Conservation (phyloP, 768 basidiomycete species). For the Termitomyces sp. region DNA sequence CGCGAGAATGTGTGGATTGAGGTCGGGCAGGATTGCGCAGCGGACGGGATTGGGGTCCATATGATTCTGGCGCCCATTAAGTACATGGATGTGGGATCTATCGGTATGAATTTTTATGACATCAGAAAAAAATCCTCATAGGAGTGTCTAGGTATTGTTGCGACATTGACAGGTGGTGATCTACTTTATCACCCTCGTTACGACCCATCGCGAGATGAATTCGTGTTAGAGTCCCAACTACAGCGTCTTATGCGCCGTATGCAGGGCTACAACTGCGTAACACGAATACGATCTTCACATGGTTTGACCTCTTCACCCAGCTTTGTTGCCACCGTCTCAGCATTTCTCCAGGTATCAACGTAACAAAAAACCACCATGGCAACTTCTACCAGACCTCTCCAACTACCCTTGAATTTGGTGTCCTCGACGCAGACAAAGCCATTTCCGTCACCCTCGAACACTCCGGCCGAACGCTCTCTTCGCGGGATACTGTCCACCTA, state of each 20-base stretch:
- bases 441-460: constrained; percentile 75
- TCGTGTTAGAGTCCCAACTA: constrained; percentile 70
- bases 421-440: constrained; percentile 77
- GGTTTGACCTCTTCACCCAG: constrained; percentile 40
- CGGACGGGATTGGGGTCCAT: constrained; percentile 86
- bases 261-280: constrained; percentile 73
- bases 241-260: constrained; percentile 60
- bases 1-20: constrained; percentile 77
- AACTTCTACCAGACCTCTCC: constrained; percentile 64
- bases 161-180: constrained; percentile 82
- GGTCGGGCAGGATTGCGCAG: constrained; percentile 83
- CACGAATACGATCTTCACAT: constrained; percentile 80
- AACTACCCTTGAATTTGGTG: constrained; percentile 75
- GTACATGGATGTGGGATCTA: constrained; percentile 82
- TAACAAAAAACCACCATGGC: constrained; percentile 57
- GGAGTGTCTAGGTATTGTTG: constrained; percentile 46
- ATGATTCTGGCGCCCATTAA: constrained; percentile 79
- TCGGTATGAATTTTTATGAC: constrained; percentile 43
- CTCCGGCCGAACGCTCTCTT: constrained; percentile 53
- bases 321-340: not conserved
- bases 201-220: constrained; percentile 58
- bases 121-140: not conserved
- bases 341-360: constrained; percentile 46
- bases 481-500: constrained; percentile 68
- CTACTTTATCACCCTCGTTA: constrained; percentile 93